Evolutionary conservation across 2,329 filamentous ascomycete species (phyloP).

Genomic region (Cordyceps farinosa): DNA sequence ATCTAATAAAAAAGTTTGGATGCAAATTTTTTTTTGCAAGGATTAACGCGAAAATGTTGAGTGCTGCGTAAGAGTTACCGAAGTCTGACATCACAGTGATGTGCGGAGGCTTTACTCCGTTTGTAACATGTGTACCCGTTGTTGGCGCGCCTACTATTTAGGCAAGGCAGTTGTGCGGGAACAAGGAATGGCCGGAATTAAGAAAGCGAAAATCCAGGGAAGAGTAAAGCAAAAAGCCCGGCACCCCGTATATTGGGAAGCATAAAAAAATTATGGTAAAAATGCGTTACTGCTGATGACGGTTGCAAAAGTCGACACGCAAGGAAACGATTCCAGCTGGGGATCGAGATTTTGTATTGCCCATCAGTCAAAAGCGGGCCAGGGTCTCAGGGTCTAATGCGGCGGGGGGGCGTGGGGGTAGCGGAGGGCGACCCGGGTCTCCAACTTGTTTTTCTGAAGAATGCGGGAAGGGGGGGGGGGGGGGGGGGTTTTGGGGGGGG

Average conservation of each 20-base stretch:
- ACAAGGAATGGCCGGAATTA: not conserved
- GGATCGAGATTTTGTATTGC: slow-evolving; percentile 18
- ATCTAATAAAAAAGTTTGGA: too few species aligned
- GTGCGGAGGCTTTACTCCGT: not conserved
- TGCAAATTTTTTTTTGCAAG: too few species aligned
- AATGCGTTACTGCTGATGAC: not conserved
- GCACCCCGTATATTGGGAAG: not conserved
- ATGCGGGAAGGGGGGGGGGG: not conserved
- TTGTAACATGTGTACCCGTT: not conserved
- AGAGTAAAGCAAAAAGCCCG: too few species aligned
- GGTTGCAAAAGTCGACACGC: not conserved
- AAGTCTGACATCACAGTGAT: not conserved
- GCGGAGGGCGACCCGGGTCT: not conserved
- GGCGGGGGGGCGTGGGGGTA: slow-evolving; percentile 8
- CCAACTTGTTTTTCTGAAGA: not conserved
- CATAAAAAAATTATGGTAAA: not conserved
- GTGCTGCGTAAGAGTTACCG: too few species aligned
- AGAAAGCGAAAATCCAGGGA: too few species aligned
- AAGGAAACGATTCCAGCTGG: slow-evolving; percentile 7
- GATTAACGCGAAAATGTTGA: too few species aligned
- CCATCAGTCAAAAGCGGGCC: slow-evolving; percentile 15
- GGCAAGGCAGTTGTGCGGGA: not conserved
- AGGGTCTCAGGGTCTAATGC: slow-evolving; percentile 18
- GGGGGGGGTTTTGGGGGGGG: not conserved
- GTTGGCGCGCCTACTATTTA: too few species aligned